Base-by-base conservation (phyloP, 2,329 filamentous ascomycete genomes). In the Dactylellina leptospora region DNA sequence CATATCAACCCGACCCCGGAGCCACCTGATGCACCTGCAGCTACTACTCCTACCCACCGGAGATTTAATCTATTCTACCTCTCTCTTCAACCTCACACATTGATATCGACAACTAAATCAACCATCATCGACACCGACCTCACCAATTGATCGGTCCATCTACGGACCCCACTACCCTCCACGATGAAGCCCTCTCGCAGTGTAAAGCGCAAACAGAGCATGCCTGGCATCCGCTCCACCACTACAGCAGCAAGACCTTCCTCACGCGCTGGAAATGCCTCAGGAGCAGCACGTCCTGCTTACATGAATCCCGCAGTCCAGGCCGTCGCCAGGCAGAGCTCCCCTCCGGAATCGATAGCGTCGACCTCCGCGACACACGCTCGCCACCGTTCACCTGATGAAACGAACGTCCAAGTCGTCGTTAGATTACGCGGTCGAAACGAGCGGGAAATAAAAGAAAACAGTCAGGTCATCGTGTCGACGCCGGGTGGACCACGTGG, bases 401-500 rank as follows among this genome's bases (percentile, higher is more conserved):
- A 96, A 80, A 97, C 93, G 5, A 99, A 97, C 79, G 99, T 99
- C 81, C 95, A 96, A 79, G 95, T 99, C 48, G 93, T 97, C 30
- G 96, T 99, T 66, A 86, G 95, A 74, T 99, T 93, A 82, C 87
- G 95, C 76, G 95, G 93, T 3, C 89, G 95, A 74, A 97, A 91
- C 79, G 91, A 96, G 76, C 88, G 93, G 75, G 95, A 99, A 81
- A 88, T 97, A 58, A 86, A 88, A 76, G 95, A 99, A 80, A 99
- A 96, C 81, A 97, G 92, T 79, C 91, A 92, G 38, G 92, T 97
- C 1, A 93, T 97, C 0, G 87, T 99, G 8, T 88, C 85, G 22
- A 93, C 93, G 2, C 76, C 76, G 4, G 90, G 95, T 76, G 92
- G 91, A n/a, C 88, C 92, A 73, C 93, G 91, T 80, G 92, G 93